Conservation (phyloP, 75 land plant species). For the Pinus tabuliformis region DNA sequence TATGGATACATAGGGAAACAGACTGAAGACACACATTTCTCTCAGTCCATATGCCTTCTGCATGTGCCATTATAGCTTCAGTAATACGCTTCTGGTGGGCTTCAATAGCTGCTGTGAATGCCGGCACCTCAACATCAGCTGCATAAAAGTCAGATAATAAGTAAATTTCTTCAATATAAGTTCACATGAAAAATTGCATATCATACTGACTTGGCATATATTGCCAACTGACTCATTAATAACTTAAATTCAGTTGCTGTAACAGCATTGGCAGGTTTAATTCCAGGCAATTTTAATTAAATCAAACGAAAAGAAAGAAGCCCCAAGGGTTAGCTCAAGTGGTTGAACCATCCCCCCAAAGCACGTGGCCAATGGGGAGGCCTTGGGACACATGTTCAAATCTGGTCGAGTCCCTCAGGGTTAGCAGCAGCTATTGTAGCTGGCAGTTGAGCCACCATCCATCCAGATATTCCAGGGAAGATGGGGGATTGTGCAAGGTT, state of each 20-base stretch:
- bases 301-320: not conserved
- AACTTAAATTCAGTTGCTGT: not conserved
- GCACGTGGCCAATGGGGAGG: too few species aligned
- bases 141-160: not conserved
- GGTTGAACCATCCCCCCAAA: too few species aligned
- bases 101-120: constrained; percentile 60
- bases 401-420: too few species aligned
- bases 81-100: constrained; percentile 57
- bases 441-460: too few species aligned
- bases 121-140: constrained; percentile 56
- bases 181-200: too few species aligned
- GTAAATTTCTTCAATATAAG: not conserved
- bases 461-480: too few species aligned
- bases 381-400: too few species aligned
- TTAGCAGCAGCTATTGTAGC: too few species aligned
- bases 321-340: too few species aligned
- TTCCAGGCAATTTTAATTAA: not conserved
- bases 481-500: too few species aligned
- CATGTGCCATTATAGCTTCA: constrained; percentile 41
- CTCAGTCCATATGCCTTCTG: constrained; percentile 37
- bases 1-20: not conserved
- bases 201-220: not conserved
- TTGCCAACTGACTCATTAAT: not conserved
- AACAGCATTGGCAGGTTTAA: not conserved
- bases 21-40: constrained; percentile 24